phyloP scores from a whole-genome alignment of 495 filamentous ascomycete genomes.

The Penicillium turbatum region DNA sequence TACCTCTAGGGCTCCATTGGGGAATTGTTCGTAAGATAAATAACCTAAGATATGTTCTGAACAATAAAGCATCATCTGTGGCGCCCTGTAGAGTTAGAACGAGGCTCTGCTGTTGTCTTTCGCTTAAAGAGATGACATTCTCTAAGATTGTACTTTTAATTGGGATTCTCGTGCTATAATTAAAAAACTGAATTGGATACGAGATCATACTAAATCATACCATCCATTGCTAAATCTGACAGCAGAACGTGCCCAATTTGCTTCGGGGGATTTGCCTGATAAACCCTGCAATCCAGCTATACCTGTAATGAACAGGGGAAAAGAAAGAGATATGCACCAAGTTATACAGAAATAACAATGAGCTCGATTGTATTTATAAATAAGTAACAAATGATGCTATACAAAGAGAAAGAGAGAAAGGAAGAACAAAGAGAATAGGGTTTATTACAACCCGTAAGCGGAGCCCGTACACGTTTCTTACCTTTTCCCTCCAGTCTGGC shows the following conservation, averaged over 20 bases:
- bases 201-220: neutral
- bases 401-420: constrained; percentile 1
- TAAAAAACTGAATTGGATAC: too few species aligned
- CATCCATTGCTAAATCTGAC: neutral
- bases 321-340: neutral
- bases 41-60: neutral
- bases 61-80: neutral
- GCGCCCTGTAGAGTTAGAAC: neutral
- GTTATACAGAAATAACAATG: neutral
- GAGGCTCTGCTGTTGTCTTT: too few species aligned
- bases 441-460: constrained; percentile 12
- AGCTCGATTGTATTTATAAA: neutral
- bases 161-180: too few species aligned
- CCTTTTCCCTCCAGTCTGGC: constrained; percentile 19
- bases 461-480: constrained; percentile 17
- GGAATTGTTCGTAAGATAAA: too few species aligned
- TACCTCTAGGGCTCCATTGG: too few species aligned
- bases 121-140: too few species aligned
- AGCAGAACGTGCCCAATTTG: neutral
- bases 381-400: too few species aligned
- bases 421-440: neutral
- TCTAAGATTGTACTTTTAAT: too few species aligned
- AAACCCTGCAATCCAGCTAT: neutral
- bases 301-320: neutral
- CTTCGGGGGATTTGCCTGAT: neutral